Conservation (phyloP, 768 basidiomycete species). For the Lactifluus pinguis region DNA sequence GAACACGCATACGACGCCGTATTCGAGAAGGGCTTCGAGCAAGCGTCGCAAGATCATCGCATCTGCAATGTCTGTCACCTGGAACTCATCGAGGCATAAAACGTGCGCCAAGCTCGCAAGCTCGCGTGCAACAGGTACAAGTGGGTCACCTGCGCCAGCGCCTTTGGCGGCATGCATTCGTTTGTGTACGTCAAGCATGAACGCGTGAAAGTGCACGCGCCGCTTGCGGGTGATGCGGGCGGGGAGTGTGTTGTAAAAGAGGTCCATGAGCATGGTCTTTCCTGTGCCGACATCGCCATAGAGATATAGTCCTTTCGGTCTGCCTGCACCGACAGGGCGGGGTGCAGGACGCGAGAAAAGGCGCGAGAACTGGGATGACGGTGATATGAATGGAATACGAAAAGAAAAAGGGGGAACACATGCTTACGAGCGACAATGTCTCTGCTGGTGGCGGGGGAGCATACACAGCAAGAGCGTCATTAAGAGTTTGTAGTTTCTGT, state of each 20-base stretch:
- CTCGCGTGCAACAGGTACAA: constrained; percentile 81
- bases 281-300: constrained; percentile 97
- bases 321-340: constrained; percentile 17
- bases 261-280: constrained; percentile 99
- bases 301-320: constrained; percentile 77
- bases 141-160: constrained; percentile 67
- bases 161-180: constrained; percentile 76
- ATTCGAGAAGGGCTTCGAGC: constrained; percentile 74
- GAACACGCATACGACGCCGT: constrained; percentile 90
- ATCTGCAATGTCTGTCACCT: constrained; percentile 96
- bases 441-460: constrained; percentile 42
- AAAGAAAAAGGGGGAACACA: background rate
- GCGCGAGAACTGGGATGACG: constrained; percentile 2
- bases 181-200: constrained; percentile 99
- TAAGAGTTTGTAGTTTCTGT: constrained; percentile 68
- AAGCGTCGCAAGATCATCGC: constrained; percentile 95
- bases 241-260: constrained; percentile 84
- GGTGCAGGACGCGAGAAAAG: constrained; percentile 14
- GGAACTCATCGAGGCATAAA: constrained; percentile 97
- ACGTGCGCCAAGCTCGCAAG: constrained; percentile 79
- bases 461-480: constrained; percentile 63
- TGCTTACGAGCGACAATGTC: constrained; percentile 27
- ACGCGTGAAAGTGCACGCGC: constrained; percentile 95
- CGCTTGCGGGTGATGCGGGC: constrained; percentile 58
- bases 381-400: background rate